Conservation (phyloP, 148 eudicot genomes). For the Rhododendron henanense region DNA sequence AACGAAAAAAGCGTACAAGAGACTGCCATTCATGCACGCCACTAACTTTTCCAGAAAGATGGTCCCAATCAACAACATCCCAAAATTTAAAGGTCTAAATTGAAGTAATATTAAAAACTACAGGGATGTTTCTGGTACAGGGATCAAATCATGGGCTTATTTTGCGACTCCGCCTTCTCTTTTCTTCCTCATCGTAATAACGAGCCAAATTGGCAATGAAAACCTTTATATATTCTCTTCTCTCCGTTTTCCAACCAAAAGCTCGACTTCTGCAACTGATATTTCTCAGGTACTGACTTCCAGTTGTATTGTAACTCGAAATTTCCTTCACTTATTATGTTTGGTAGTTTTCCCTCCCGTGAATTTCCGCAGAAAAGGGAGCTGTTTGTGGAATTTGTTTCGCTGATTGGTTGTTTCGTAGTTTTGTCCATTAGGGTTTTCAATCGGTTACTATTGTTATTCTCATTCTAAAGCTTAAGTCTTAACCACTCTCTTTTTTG, state of each 20-base stretch:
- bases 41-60: not conserved
- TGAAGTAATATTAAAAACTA: not conserved
- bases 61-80: not conserved
- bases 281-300: not conserved
- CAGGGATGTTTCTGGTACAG: not conserved
- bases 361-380: not conserved
- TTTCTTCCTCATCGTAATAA: not conserved
- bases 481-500: not conserved
- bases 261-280: constrained; percentile 4
- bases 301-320: not conserved
- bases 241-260: not conserved
- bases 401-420: not conserved
- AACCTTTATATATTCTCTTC: not conserved
- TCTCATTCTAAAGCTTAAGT: not conserved
- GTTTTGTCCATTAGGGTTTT: not conserved
- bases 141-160: not conserved
- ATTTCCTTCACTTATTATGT: not conserved
- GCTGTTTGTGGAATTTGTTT: not conserved
- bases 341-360: not conserved
- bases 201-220: not conserved
- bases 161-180: not conserved
- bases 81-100: not conserved
- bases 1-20: not conserved
- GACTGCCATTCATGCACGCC: not conserved
- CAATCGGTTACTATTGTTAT: not conserved